These are phyloP conservation scores for Oryza brachyantha DNA, from an alignment of 176 grass and related monocot species.

Conservation along the genomic window DNA sequence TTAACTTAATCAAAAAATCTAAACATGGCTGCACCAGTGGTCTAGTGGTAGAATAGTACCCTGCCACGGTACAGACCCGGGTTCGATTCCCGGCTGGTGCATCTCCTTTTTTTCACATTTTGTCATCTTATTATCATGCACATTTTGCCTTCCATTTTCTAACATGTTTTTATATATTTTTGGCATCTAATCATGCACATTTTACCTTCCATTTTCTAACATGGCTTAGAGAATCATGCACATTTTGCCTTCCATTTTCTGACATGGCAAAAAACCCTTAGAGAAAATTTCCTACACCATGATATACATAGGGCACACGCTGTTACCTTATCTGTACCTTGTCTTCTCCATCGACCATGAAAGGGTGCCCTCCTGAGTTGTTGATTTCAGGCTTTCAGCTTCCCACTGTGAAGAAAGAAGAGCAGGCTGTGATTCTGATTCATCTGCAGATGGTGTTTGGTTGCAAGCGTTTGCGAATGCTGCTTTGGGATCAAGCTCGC, in stretches of 20 bases:
- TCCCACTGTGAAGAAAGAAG: constrained; percentile 48
- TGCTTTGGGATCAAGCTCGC: too few relatives aligned
- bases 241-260: constrained; percentile 28
- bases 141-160: too few relatives aligned
- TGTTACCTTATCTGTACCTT: constrained; percentile 11
- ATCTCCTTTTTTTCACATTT: background rate
- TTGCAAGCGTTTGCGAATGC: constrained; percentile 43
- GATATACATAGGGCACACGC: background rate
- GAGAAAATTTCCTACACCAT: constrained; percentile 32
- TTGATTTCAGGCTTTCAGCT: constrained; percentile 37
- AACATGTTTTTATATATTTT: too few relatives aligned
- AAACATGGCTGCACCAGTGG: constrained; percentile 64
- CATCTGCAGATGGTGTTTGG: background rate
- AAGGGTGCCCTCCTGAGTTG: constrained; percentile 51
- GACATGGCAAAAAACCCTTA: constrained; percentile 28
- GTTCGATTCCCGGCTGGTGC: constrained; percentile 58
- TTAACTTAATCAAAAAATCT: too few relatives aligned
- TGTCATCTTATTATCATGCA: too few relatives aligned
- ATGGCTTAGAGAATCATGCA: too few relatives aligned
- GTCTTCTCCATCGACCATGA: constrained; percentile 33
- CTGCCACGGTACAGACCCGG: constrained; percentile 75
- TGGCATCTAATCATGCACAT: too few relatives aligned
- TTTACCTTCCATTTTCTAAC: too few relatives aligned
- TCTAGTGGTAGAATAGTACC: constrained; percentile 86
- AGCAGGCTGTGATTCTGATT: background rate